Evolutionary conservation across 768 basidiomycete genomes (phyloP).

Genomic region (Xerocomus brunneocitrinus): DNA sequence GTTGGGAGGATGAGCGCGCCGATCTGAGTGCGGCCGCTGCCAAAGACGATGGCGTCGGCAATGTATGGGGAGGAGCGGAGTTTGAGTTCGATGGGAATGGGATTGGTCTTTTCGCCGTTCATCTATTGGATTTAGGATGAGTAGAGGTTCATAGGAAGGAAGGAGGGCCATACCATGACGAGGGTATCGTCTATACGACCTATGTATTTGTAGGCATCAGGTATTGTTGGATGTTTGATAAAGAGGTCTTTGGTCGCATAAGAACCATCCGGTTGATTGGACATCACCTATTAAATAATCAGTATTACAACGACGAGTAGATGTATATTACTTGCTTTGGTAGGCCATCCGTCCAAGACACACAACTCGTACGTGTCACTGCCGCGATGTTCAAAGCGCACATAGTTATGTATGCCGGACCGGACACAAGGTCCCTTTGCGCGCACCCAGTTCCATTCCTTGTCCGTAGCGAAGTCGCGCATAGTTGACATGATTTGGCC

Average conservation of each 20-base stretch:
- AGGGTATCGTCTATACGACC: slow-evolving; percentile 55
- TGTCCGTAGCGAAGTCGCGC: slow-evolving; percentile 46
- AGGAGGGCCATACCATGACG: slow-evolving; percentile 25
- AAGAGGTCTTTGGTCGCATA: slow-evolving; percentile 57
- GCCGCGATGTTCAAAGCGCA: slow-evolving; percentile 41
- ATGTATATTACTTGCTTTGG: slow-evolving; percentile 34
- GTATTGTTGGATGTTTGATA: slow-evolving; percentile 41
- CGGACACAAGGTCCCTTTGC: slow-evolving; percentile 20
- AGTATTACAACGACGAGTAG: background rate
- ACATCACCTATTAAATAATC: slow-evolving; percentile 17
- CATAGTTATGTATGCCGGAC: slow-evolving; percentile 27
- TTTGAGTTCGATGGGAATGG: slow-evolving; percentile 49
- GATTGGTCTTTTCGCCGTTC: slow-evolving; percentile 53
- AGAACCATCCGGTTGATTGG: slow-evolving; percentile 47
- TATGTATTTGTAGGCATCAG: slow-evolving; percentile 42
- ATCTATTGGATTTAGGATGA: slow-evolving; percentile 25
- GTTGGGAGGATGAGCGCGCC: slow-evolving; percentile 50
- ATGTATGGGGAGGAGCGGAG: slow-evolving; percentile 46
- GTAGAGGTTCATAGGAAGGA: background rate
- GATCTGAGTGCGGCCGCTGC: slow-evolving; percentile 43
- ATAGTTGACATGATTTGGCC: slow-evolving; percentile 43
- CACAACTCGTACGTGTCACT: slow-evolving; percentile 43
- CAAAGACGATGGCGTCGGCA: slow-evolving; percentile 52
- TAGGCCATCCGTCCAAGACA: slow-evolving; percentile 47
- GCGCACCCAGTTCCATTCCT: slow-evolving; percentile 53